Evolutionary conservation across 2,329 filamentous ascomycete genomes (phyloP), one percentile per base, ranked within the genome.

Genomic region (Aspergillus tanneri): DNA sequence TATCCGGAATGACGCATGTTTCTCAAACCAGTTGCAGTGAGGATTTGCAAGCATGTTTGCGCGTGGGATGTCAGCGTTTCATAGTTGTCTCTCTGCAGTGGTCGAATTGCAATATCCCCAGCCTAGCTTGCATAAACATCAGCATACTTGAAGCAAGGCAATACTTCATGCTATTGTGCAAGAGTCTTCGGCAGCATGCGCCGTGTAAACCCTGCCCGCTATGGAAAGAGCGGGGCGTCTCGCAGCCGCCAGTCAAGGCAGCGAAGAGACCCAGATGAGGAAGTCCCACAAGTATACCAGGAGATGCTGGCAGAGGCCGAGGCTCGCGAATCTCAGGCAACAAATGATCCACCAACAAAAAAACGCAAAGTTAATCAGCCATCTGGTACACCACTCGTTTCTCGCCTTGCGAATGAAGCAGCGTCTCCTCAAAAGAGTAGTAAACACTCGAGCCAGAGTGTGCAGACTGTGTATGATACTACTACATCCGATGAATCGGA

Each of bases 401-500:
- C 42, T 14, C 30, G 35, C n/a, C 7, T 35, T 12, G 22, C 30
- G 32, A 34, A 51, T 47, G 46, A 60, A 49, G 27, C 57, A 54
- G 38, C 23, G 25, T 37, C 45, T 12, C 7, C 38, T 27, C n/a
- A 46, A 12, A 12, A 38, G 37, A 37, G 52, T 34, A 24, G 28
- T n/a, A 48, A 54, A 32, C 30, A 49, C 46, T 22, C 32, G 19
- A 32, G 21, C 5, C 58, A 47, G 19, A 49, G 56, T 34, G 28
- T 65, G 7, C 68, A 71, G 46, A 69, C 60, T 3, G 54, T 65
- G 9, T 70, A 69, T 55, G 66, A 70, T 30, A 67, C 64, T 10
- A 54, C 59, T 64, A 72, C 79, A 24, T 77, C 77, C 11, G 80
- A 81, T 50, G 79, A 79, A n/a, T 81, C 80, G 43, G 81, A 84